Conservation (phyloP, 805 yeast genomes). For the Blastobotrys parvus region DNA sequence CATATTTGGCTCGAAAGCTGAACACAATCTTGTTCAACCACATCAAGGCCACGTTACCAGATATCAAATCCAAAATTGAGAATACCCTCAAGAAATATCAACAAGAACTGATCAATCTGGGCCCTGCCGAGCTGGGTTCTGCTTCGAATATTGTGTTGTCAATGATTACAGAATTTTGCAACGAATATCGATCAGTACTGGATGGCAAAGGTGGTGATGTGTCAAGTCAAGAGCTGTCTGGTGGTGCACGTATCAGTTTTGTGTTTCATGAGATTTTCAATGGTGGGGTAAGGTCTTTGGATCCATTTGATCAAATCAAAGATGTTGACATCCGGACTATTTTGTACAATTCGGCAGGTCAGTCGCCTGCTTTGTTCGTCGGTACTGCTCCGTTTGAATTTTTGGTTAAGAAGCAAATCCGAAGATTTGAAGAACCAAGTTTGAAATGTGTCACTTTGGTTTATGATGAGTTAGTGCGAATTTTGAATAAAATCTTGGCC, state of each 20-base stretch:
- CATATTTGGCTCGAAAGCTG: constrained; percentile 86
- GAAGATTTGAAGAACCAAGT: constrained; percentile 90
- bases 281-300: constrained; percentile 84
- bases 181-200: constrained; percentile 82
- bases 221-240: constrained; percentile 82
- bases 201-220: constrained; percentile 93
- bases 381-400: constrained; percentile 97
- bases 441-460: constrained; percentile 82
- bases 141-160: constrained; percentile 85
- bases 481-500: constrained; percentile 72
- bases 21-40: constrained; percentile 86
- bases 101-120: constrained; percentile 65
- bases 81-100: constrained; percentile 78
- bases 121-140: constrained; percentile 71
- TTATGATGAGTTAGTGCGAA: constrained; percentile 90
- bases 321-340: constrained; percentile 95
- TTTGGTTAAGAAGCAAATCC: constrained; percentile 83
- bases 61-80: constrained; percentile 85
- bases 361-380: constrained; percentile 91
- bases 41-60: constrained; percentile 83
- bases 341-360: constrained; percentile 93
- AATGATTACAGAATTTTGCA: constrained; percentile 88
- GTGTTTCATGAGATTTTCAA: constrained; percentile 96
- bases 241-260: constrained; percentile 96
- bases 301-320: constrained; percentile 93